Conservation (phyloP, 2,329 filamentous ascomycete genomes). For the Diaporthe destruens region DNA sequence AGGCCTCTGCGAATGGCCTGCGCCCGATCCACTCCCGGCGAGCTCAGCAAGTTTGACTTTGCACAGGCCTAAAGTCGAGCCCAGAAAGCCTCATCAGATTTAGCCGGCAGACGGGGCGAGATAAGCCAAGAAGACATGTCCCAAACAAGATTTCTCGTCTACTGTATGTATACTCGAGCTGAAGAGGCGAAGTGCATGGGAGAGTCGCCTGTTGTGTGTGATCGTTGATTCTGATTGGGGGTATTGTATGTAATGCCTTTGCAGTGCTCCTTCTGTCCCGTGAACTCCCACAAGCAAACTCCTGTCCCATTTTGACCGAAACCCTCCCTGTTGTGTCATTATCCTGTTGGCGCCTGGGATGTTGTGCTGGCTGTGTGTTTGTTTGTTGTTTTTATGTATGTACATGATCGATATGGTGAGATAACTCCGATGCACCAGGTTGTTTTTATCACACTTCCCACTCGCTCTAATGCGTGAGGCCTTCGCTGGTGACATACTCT, state of each 20-base stretch:
- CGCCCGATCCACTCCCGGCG: neutral
- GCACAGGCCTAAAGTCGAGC: slow-evolving; percentile 1
- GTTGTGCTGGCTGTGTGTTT: slow-evolving; percentile 17
- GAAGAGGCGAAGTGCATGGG: neutral
- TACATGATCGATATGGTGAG: slow-evolving; percentile 16
- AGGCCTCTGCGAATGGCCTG: slow-evolving; percentile 3
- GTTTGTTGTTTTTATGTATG: slow-evolving; percentile 21
- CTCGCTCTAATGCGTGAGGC: slow-evolving; percentile 11
- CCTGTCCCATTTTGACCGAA: slow-evolving; percentile 8
- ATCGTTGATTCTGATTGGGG: slow-evolving; percentile 25
- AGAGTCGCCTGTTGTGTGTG: neutral
- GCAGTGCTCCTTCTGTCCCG: slow-evolving; percentile 1
- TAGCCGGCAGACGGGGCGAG: slow-evolving; percentile 18
- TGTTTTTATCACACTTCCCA: neutral
- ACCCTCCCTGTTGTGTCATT: slow-evolving; percentile 18
- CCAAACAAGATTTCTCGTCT: slow-evolving; percentile 15
- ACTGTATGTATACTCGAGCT: neutral
- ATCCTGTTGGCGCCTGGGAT: slow-evolving; percentile 11
- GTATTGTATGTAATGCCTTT: slow-evolving; percentile 28
- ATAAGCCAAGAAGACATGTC: slow-evolving; percentile 14
- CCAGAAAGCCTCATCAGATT: slow-evolving; percentile 16
- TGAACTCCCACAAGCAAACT: slow-evolving; percentile 17
- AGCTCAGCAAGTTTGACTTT: neutral
- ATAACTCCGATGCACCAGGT: neutral
- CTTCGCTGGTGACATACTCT: slow-evolving; percentile 29